Evolutionary conservation across 1,139 yeast genomes (phyloP).

Genomic region (Geotrichum siamense): DNA sequence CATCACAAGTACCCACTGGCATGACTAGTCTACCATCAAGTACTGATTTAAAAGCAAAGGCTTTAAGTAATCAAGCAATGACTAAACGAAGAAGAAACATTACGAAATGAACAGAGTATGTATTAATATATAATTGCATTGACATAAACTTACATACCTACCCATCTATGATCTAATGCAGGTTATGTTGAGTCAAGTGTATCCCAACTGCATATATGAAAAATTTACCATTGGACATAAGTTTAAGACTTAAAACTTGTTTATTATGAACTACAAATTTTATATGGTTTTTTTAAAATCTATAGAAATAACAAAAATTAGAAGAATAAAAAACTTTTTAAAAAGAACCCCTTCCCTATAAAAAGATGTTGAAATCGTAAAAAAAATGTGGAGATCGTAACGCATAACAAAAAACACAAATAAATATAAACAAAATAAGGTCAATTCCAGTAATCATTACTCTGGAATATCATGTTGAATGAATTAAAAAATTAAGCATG

Average conservation of each 20-base stretch:
- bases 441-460: conserved; percentile 7
- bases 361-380: conserved; percentile 27
- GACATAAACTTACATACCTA: no score
- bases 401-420: no score
- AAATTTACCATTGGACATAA: no score
- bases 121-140: no score
- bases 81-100: conserved; percentile 9
- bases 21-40: conserved; percentile 3
- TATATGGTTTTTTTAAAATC: background rate
- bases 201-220: no score
- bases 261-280: no score
- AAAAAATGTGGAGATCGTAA: no score
- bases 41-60: conserved; percentile 13
- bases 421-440: conserved; percentile 14
- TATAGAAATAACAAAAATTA: background rate
- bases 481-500: conserved; percentile 6
- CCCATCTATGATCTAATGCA: no score
- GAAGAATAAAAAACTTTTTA: conserved; percentile 10
- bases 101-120: no score
- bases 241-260: no score
- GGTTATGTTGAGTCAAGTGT: no score
- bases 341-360: conserved; percentile 18
- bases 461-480: conserved; percentile 13
- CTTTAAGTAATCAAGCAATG: conserved; percentile 15
- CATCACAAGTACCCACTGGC: conserved; percentile 5